phyloP scores from a whole-genome alignment of 768 basidiomycete genomes.

The Mycena chlorophos region DNA sequence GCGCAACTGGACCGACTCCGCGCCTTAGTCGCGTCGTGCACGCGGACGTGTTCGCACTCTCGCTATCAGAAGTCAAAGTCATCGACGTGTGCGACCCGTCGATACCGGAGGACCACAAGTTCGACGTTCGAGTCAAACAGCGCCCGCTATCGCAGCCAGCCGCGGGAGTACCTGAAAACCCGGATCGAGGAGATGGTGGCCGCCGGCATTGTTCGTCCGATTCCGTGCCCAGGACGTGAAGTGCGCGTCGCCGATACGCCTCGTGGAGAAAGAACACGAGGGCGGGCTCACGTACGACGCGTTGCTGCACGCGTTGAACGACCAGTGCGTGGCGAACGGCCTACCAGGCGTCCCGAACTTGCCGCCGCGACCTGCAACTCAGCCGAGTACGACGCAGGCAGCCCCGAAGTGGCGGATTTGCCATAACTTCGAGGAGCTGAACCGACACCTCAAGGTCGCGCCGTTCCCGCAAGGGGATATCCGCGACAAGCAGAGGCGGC shows the following conservation, averaged over 20 bases:
- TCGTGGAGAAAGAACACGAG: no score
- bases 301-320: conserved; percentile 34
- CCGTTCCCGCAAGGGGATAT: conserved; percentile 40
- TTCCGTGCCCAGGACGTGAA: conserved; percentile 30
- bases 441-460: conserved; percentile 28
- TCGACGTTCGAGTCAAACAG: conserved; percentile 32
- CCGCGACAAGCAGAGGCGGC: conserved; percentile 33
- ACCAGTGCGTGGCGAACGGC: conserved; percentile 30
- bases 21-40: conserved; percentile 28
- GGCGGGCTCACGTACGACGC: conserved; percentile 33
- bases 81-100: conserved; percentile 34
- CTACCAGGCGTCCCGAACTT: conserved; percentile 21
- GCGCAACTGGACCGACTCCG: conserved; percentile 24
- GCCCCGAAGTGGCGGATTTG: conserved; percentile 39
- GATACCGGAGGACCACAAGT: conserved; percentile 27
- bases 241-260: no score
- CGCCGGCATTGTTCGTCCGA: conserved; percentile 32
- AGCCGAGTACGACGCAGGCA: not conserved
- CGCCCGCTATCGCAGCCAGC: conserved; percentile 30
- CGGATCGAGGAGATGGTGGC: conserved; percentile 36
- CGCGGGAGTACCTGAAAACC: conserved; percentile 30
- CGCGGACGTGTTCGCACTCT: conserved; percentile 41
- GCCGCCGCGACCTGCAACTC: conserved; percentile 20
- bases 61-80: conserved; percentile 34
- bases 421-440: conserved; percentile 39